phyloP scores from a whole-genome alignment of 495 filamentous ascomycete species.

The Penicillium salamii region DNA sequence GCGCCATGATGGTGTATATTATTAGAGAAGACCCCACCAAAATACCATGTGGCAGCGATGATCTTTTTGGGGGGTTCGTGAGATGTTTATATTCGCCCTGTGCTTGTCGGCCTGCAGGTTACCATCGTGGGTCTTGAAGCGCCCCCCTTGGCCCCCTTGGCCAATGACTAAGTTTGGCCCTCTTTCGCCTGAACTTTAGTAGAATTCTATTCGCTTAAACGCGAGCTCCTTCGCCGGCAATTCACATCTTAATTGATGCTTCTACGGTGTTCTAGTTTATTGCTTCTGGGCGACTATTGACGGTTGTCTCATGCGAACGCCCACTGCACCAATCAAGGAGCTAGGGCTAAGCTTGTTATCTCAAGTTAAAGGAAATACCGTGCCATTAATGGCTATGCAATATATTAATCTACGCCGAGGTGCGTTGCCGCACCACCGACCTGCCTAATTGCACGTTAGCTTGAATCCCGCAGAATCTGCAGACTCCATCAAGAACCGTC shows the following conservation, averaged over 20 bases:
- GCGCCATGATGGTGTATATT: slow-evolving; percentile 16
- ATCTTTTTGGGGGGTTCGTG: slow-evolving; percentile 2
- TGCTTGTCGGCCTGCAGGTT: too few species aligned
- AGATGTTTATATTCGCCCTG: slow-evolving; percentile 3
- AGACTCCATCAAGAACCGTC: background rate
- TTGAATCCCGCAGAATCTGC: background rate
- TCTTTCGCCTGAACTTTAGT: background rate
- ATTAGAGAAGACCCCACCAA: slow-evolving; percentile 12
- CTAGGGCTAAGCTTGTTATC: background rate
- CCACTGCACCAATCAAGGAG: too few species aligned
- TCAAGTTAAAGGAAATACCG: background rate
- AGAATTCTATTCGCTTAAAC: background rate
- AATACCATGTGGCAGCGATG: slow-evolving; percentile 20
- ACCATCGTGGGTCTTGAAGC: background rate
- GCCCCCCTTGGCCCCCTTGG: background rate
- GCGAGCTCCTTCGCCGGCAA: too few species aligned
- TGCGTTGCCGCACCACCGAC: background rate
- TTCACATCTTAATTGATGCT: too few species aligned
- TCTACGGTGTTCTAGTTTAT: background rate
- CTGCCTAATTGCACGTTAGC: slow-evolving; percentile 2
- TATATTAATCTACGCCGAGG: background rate
- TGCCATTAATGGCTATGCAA: background rate
- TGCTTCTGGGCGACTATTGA: background rate
- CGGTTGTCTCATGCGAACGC: too few species aligned
- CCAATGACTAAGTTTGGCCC: too few species aligned